These are phyloP conservation scores for Ilex aquifolium DNA, from an alignment of 257 asterid species.

Conservation along the genomic window DNA sequence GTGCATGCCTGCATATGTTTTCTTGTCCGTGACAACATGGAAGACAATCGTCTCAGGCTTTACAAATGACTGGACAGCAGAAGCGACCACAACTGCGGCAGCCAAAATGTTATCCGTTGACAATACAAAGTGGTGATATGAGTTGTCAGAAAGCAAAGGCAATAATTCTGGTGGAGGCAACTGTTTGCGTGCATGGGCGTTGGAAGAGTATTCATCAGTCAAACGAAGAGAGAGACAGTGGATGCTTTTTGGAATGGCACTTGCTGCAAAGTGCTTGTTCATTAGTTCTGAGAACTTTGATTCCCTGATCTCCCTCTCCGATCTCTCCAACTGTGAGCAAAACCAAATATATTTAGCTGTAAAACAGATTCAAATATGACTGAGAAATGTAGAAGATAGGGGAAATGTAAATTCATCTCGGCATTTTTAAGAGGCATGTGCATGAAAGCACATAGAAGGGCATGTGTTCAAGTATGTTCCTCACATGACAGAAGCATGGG, in stretches of 20 bases:
- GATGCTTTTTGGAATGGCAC: constrained; percentile 87
- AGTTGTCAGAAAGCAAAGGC: constrained; percentile 78
- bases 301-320: constrained; percentile 76
- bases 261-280: constrained; percentile 93
- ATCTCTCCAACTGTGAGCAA: constrained; percentile 53
- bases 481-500: too few species aligned
- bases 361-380: too few species aligned
- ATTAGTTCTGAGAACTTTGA: constrained; percentile 78
- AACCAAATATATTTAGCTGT: background rate
- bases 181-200: constrained; percentile 95
- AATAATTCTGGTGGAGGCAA: constrained; percentile 92
- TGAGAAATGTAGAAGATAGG: too few species aligned
- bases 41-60: constrained; percentile 81
- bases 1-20: constrained; percentile 98
- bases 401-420: too few species aligned
- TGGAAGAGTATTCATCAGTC: constrained; percentile 92
- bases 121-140: constrained; percentile 77
- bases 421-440: too few species aligned
- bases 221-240: constrained; percentile 85
- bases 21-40: constrained; percentile 97
- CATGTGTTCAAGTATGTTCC: too few species aligned
- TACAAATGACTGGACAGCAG: constrained; percentile 74
- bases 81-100: constrained; percentile 87
- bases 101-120: constrained; percentile 96
- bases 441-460: too few species aligned